Evolutionary conservation across 768 basidiomycete genomes (phyloP).

Genomic region (Psilocybe subaeruginosa): DNA sequence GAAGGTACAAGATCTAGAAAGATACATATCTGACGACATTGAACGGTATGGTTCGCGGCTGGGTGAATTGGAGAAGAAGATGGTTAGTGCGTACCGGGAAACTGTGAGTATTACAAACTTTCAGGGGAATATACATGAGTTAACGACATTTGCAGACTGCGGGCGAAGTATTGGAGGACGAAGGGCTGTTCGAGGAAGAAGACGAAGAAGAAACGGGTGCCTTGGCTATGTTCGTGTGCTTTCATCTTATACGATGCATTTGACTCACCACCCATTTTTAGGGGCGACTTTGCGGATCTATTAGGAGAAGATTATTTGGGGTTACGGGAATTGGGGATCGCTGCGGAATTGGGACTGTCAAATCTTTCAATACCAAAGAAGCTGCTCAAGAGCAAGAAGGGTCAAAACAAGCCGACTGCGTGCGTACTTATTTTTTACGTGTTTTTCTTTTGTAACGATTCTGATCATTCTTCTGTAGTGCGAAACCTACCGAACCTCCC

Average conservation of each 20-base stretch:
- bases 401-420: slow-evolving; percentile 46
- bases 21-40: slow-evolving; percentile 89
- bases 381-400: slow-evolving; percentile 69
- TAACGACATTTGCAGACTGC: slow-evolving; percentile 30
- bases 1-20: slow-evolving; percentile 76
- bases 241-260: neutral
- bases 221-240: slow-evolving; percentile 36
- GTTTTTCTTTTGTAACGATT: neutral
- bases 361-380: slow-evolving; percentile 79
- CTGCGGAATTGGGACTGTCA: slow-evolving; percentile 79
- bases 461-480: slow-evolving; percentile 35
- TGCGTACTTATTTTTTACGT: slow-evolving; percentile 37
- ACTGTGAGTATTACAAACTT: slow-evolving; percentile 48
- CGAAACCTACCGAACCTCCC: slow-evolving; percentile 73
- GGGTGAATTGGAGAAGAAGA: slow-evolving; percentile 82
- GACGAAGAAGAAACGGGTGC: slow-evolving; percentile 47
- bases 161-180: slow-evolving; percentile 50
- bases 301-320: slow-evolving; percentile 95
- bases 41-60: slow-evolving; percentile 80
- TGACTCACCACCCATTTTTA: slow-evolving; percentile 24
- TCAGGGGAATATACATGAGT: slow-evolving; percentile 2
- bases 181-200: slow-evolving; percentile 53
- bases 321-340: slow-evolving; percentile 85
- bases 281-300: slow-evolving; percentile 85
- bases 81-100: slow-evolving; percentile 82